Base-by-base conservation (phyloP, 1,284 basidiomycete genomes). In the Omphalotus olearius region DNA sequence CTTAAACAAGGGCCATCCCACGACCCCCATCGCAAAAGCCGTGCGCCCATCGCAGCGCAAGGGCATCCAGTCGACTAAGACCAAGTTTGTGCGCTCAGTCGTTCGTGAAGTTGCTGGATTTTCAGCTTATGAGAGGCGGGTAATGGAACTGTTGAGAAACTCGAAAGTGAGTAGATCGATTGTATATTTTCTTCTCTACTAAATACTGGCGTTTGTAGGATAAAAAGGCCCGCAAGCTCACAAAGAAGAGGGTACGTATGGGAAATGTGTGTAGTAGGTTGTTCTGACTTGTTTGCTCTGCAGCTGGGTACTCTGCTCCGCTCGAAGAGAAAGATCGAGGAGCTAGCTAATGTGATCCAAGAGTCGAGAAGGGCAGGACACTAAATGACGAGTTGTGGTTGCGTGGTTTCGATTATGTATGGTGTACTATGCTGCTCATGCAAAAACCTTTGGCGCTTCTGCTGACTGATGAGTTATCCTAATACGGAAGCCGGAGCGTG, bases 81-180 rank as follows among this genome's bases (percentile, higher is more conserved):
- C 86, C 68, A 87, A 87, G 66, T 94, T 98, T 66, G 93, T 97
- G 67, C 88, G 91, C 69, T 88, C 85, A 59, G 80, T 98, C 58
- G 79, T 98, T 65, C 85, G 94, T 63, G 94, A 98, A 80, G 93
- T 97, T 67, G 93, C 88, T 67, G 97, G 97, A 58, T 99, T 98
- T 78, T 93, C 95, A 44, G 91, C 97, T 44, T 99, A 99, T 73
- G 97, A 99, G 83, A 84, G 95, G 68, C 87, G 97, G 62, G 94
- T 99, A 55, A 88, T 99, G 91, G 97, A 99, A 77, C 73, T 99
- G 82, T 77, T 99, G 79, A 87, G 96, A 72, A 99, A 98, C 87
- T 97, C 93, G 61, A 98, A 98, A 82, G 91, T 92, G 67, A 62
- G 84, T 69, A 46, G 36, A 40, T 37, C 52, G 46, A 4, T n/a